phyloP scores from a whole-genome alignment of 305 asterid genomes.

The Plantago lanceolata region DNA sequence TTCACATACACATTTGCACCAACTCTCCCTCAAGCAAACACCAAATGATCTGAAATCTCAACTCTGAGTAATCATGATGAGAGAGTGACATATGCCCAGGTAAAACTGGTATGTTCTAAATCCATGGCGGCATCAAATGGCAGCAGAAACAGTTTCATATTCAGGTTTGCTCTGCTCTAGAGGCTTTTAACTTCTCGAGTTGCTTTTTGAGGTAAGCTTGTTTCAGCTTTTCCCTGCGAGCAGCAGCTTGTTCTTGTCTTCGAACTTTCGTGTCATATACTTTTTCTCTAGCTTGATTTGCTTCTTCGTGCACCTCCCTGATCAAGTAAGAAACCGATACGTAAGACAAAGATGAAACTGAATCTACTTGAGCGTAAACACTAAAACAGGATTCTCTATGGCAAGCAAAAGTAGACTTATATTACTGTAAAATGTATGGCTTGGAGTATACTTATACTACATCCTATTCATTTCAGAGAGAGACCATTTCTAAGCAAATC shows the following conservation, averaged over 20 bases:
- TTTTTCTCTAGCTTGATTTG: slow-evolving; percentile 76
- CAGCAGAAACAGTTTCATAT: slow-evolving; percentile 1
- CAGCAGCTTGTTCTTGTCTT: slow-evolving; percentile 75
- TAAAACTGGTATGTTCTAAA: no score
- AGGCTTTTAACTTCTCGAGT: slow-evolving; percentile 77
- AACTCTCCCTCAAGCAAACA: neutral
- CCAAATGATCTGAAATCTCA: neutral
- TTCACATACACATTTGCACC: neutral
- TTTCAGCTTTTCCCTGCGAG: slow-evolving; percentile 77
- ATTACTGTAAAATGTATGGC: neutral
- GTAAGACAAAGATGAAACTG: neutral
- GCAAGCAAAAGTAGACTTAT: neutral
- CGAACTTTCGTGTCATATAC: slow-evolving; percentile 69
- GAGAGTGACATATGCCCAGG: neutral
- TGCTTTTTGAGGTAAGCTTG: slow-evolving; percentile 83
- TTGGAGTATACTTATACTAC: neutral
- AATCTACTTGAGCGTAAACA: neutral
- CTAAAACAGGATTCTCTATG: neutral
- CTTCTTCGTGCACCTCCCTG: slow-evolving; percentile 97
- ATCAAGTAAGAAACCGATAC: slow-evolving; percentile 15
- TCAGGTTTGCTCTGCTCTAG: slow-evolving; percentile 55
- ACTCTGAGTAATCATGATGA: neutral
- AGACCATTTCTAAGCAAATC: neutral
- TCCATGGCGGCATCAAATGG: neutral
- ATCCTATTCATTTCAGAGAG: neutral